Conservation (phyloP, 2,329 filamentous ascomycete genomes). For the Ophiosphaerella narmari region DNA sequence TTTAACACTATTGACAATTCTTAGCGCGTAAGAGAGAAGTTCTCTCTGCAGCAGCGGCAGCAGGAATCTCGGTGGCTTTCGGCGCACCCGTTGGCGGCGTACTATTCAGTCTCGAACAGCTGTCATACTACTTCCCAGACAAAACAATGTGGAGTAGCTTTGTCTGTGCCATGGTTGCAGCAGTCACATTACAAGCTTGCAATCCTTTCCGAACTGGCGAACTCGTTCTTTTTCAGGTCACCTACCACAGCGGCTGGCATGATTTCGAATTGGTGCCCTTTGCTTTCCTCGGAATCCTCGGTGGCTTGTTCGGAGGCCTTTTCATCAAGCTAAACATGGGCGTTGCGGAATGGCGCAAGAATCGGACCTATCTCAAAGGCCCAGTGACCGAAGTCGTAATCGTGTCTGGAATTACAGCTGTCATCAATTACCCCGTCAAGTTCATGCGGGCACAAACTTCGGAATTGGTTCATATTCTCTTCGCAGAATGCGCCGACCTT, state of each 20-base stretch:
- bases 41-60: constrained; percentile 87
- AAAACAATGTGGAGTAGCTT: constrained; percentile 99
- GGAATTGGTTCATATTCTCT: constrained; percentile 88
- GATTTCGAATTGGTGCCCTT: constrained; percentile 93
- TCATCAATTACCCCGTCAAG: constrained; percentile 93
- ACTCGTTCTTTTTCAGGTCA: constrained; percentile 93
- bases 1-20: constrained; percentile 22
- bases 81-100: constrained; percentile 93
- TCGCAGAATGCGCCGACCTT: constrained; percentile 84
- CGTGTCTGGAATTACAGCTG: constrained; percentile 79
- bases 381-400: constrained; percentile 79
- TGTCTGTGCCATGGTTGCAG: constrained; percentile 98
- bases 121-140: constrained; percentile 97
- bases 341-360: constrained; percentile 79
- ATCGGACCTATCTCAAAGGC: constrained; percentile 66
- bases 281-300: constrained; percentile 80
- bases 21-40: constrained; percentile 89
- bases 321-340: constrained; percentile 96
- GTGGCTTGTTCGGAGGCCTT: constrained; percentile 90
- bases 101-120: constrained; percentile 91
- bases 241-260: constrained; percentile 90
- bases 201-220: constrained; percentile 96
- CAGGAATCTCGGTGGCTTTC: constrained; percentile 92
- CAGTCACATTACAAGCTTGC: constrained; percentile 86
- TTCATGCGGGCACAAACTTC: constrained; percentile 94